Conservation (phyloP, 805 yeast species). For the Torulaspora gathmanii region DNA sequence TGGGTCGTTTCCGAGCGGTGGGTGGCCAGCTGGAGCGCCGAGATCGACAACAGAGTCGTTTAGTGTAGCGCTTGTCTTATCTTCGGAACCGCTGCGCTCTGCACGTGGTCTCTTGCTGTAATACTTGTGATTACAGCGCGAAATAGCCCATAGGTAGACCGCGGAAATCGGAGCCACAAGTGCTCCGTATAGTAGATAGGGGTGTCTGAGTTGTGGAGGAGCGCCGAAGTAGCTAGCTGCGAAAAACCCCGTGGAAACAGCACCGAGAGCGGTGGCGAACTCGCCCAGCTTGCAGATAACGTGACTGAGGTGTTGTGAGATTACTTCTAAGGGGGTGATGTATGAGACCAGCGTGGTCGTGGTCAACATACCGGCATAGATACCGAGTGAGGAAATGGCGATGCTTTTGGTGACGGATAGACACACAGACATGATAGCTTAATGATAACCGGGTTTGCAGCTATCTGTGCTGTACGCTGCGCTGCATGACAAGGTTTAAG, state of each 20-base stretch:
- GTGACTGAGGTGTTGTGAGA: constrained; percentile 17
- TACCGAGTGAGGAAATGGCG: constrained; percentile 65
- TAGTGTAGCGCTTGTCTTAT: constrained; percentile 10
- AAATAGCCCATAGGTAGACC: constrained; percentile 18
- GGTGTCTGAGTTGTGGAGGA: constrained; percentile 57
- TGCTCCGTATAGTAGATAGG: constrained; percentile 63
- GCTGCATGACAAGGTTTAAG: too few species aligned
- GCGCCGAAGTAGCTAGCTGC: constrained; percentile 51
- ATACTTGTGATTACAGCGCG: constrained; percentile 15
- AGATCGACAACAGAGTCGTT: constrained; percentile 31
- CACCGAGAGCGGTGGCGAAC: constrained; percentile 38
- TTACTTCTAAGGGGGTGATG: constrained; percentile 26
- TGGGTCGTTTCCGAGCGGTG: constrained; percentile 8
- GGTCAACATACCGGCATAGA: constrained; percentile 47
- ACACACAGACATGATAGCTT: constrained; percentile 13
- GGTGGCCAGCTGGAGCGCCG: constrained; percentile 19
- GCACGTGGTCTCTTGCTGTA: constrained; percentile 2
- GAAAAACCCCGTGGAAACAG: constrained; percentile 49
- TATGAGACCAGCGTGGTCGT: constrained; percentile 36
- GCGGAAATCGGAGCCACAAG: constrained; percentile 22
- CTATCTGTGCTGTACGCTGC: not conserved
- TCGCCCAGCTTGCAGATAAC: constrained; percentile 25
- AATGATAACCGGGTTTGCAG: not conserved
- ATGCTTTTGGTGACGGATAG: constrained; percentile 48
- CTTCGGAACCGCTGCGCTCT: not conserved